Percentiles rank a stretch among this genome's conserved stretches.
Evolutionary conservation across 2,329 filamentous ascomycete genomes (phyloP).

Genomic region (Colletotrichum sojae): DNA sequence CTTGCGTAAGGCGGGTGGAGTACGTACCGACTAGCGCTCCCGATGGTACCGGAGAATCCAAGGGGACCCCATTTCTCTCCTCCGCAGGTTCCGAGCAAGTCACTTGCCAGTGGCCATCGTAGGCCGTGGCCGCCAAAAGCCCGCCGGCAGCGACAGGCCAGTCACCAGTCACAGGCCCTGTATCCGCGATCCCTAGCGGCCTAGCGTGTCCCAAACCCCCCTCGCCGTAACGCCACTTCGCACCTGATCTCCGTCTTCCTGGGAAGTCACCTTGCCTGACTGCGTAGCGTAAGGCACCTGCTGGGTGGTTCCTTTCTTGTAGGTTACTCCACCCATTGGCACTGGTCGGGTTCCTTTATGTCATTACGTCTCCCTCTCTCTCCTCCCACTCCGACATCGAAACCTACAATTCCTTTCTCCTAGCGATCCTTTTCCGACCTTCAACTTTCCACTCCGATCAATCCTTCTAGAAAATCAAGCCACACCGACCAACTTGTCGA

Average conservation of each 20-base stretch:
- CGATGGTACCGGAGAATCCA: constrained; percentile 1
- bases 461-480: not conserved
- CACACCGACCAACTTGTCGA: not conserved
- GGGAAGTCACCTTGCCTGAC: constrained; percentile 17
- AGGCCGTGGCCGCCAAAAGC: constrained; percentile 11
- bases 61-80: constrained; percentile 18
- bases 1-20: constrained; percentile 4
- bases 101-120: not conserved
- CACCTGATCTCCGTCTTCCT: constrained; percentile 29
- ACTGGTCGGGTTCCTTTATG: constrained; percentile 22
- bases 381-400: constrained; percentile 27
- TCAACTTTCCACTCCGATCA: not conserved
- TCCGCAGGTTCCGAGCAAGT: constrained; percentile 35
- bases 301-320: constrained; percentile 27
- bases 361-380: constrained; percentile 22
- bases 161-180: constrained; percentile 18
- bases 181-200: constrained; percentile 6
- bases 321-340: constrained; percentile 25
- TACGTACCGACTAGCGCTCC: not conserved
- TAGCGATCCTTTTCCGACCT: not conserved
- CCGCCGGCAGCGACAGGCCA: constrained; percentile 4
- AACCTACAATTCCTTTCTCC: not conserved
- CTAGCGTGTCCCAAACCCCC: constrained; percentile 18
- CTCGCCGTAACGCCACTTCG: constrained; percentile 31
- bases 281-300: constrained; percentile 19